A percentile compares a stretch with the other conserved stretches of the same genome.
phyloP scores from a whole-genome alignment of 768 basidiomycete species.

The Trametes villosa region DNA sequence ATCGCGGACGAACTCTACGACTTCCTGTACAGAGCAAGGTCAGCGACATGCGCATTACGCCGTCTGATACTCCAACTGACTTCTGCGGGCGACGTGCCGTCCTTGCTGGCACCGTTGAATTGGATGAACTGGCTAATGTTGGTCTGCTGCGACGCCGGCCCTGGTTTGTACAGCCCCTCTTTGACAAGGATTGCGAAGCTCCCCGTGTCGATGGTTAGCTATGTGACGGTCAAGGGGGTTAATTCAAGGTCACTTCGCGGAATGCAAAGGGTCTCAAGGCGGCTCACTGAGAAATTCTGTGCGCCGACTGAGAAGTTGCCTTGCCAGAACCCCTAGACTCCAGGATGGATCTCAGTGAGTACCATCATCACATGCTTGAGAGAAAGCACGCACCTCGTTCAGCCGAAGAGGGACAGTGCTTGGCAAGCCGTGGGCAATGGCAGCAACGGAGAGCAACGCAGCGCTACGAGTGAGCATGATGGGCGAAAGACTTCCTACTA shows the following conservation, averaged over 20 bases:
- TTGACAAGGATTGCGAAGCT: conserved; percentile 19
- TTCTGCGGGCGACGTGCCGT: conserved; percentile 6
- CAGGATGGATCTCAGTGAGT: no score
- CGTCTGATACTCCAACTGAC: background rate
- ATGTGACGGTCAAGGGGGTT: background rate
- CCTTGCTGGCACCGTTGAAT: conserved; percentile 20
- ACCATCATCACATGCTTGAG: no score
- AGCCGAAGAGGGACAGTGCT: background rate
- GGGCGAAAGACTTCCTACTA: background rate
- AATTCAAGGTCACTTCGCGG: background rate
- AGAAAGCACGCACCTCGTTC: background rate
- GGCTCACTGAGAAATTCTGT: conserved; percentile 16
- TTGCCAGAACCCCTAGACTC: conserved; percentile 19
- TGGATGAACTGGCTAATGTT: conserved; percentile 22
- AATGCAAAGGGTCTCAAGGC: background rate
- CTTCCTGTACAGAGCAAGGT: background rate
- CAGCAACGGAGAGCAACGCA: background rate
- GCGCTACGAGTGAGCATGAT: background rate
- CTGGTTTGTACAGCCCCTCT: conserved; percentile 17
- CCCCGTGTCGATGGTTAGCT: conserved; percentile 21
- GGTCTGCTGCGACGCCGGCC: conserved; percentile 13
- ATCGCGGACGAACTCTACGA: conserved; percentile 12
- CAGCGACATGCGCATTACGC: background rate
- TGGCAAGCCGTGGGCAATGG: background rate
- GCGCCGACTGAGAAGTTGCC: conserved; percentile 7